These are phyloP conservation scores for Balamuthia mandrillaris DNA, from an alignment of 208 protist genomes.

Conservation along the genomic window DNA sequence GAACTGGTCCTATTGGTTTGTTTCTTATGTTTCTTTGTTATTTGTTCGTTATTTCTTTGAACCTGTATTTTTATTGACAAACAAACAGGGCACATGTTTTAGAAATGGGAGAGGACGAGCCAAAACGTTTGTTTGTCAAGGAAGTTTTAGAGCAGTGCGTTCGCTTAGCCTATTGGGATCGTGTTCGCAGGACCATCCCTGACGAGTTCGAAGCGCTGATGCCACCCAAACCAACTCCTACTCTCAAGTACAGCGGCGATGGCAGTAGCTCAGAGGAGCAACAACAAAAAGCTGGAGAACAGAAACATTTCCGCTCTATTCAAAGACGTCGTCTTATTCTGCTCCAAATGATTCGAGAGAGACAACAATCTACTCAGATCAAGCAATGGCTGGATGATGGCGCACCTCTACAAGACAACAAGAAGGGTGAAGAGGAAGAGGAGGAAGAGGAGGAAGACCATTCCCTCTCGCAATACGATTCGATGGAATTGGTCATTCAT, in stretches of 20 bases:
- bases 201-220: conserved; percentile 17
- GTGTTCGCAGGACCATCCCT: neutral
- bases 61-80: neutral
- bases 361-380: too few relatives aligned
- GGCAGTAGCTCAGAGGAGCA: neutral
- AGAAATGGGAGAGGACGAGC: neutral
- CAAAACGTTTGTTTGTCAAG: neutral
- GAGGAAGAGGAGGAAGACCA: too few relatives aligned
- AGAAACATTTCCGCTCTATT: too few relatives aligned
- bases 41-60: neutral
- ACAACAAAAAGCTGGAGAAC: too few relatives aligned
- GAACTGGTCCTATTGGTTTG: conserved; percentile 34
- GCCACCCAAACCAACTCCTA: neutral
- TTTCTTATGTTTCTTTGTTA: neutral
- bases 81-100: neutral
- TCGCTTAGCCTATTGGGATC: conserved; percentile 11
- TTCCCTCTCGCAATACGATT: neutral
- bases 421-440: too few relatives aligned
- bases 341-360: too few relatives aligned
- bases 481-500: neutral
- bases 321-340: neutral
- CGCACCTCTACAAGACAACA: too few relatives aligned
- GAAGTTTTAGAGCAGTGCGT: neutral
- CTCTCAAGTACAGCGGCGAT: neutral
- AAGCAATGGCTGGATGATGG: too few relatives aligned